Conservation (phyloP, 208 protist species). For the Leishmania martiniquensis region DNA sequence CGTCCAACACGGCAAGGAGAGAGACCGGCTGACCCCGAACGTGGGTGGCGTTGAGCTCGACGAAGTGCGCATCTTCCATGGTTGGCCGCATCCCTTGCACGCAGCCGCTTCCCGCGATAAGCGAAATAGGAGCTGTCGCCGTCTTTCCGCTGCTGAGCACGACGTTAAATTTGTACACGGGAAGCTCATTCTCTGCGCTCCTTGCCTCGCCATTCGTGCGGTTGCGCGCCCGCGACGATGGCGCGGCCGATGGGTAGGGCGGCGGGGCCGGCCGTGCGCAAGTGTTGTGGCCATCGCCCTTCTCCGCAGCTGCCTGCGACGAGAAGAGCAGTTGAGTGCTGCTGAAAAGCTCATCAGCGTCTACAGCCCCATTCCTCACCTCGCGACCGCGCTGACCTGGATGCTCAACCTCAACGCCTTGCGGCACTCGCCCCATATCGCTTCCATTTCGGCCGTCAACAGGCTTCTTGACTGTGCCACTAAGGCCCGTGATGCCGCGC, state of each 20-base stretch:
- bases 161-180: constrained; percentile 73
- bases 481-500: neutral
- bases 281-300: neutral
- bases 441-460: neutral
- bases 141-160: constrained; percentile 76
- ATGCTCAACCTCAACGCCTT: neutral
- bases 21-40: constrained; percentile 65
- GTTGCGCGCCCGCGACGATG: constrained; percentile 10
- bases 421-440: neutral
- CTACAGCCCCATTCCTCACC: neutral
- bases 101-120: constrained; percentile 57
- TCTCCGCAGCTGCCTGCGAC: neutral
- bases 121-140: constrained; percentile 42
- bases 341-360: constrained; percentile 10
- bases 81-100: constrained; percentile 77
- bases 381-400: neutral
- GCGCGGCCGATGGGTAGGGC: neutral
- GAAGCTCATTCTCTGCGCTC: constrained; percentile 7
- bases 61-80: constrained; percentile 87
- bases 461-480: neutral
- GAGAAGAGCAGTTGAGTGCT: constrained; percentile 29
- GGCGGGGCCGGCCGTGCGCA: constrained; percentile 3
- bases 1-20: constrained; percentile 73
- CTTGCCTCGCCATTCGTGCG: neutral
- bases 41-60: constrained; percentile 42